Conservation (phyloP, 176 grass and related monocot genomes). For the Microstegium vimineum region DNA sequence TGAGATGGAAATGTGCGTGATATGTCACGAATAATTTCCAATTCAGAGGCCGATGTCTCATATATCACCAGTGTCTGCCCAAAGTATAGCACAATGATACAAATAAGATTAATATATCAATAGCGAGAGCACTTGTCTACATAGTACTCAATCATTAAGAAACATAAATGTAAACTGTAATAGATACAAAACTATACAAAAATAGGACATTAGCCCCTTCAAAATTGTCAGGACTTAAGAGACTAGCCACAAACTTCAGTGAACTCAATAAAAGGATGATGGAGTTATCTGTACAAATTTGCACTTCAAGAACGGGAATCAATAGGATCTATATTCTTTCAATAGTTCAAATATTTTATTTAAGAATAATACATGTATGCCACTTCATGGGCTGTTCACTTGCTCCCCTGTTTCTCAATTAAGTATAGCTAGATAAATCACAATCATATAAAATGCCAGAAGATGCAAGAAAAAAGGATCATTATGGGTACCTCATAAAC, state of each 20-base stretch:
- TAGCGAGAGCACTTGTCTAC: not conserved
- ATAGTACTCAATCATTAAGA: not conserved
- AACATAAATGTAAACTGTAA: not conserved
- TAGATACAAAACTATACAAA: not conserved
- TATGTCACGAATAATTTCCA: slow-evolving; percentile 98
- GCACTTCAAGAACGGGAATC: not conserved
- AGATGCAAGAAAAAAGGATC: not conserved
- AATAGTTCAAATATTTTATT: not conserved
- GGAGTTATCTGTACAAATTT: not conserved
- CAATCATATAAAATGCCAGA: not conserved
- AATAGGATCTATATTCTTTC: not conserved
- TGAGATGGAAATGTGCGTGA: slow-evolving; percentile 98
- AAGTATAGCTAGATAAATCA: not conserved
- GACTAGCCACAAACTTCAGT: not conserved
- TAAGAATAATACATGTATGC: not conserved
- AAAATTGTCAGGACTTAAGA: not conserved
- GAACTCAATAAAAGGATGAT: not conserved
- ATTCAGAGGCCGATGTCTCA: slow-evolving; percentile 85
- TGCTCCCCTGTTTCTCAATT: not conserved
- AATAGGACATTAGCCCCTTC: not conserved
- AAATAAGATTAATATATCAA: not conserved
- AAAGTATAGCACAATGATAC: not conserved
- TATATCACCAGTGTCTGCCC: slow-evolving; percentile 90
- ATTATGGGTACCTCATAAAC: slow-evolving; percentile 79
- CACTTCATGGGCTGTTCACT: not conserved